phyloP scores from a whole-genome alignment of 2,329 filamentous ascomycete species.

The Penicillium sp. region DNA sequence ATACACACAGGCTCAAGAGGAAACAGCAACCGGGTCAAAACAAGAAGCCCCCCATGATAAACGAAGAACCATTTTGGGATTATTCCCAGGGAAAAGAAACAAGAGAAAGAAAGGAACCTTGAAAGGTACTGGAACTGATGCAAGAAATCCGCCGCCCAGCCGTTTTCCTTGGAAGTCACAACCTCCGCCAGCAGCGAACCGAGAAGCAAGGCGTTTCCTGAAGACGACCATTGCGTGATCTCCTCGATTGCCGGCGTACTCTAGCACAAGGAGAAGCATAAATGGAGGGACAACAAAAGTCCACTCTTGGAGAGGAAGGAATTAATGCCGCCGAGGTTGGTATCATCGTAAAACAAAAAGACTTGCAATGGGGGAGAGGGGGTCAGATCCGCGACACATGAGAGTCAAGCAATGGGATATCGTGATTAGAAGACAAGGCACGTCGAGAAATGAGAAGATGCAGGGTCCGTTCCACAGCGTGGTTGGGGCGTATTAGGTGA shows the following conservation, averaged over 20 bases:
- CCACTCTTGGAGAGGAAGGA: conserved; percentile 27
- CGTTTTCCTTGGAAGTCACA: conserved; percentile 10
- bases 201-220: no score
- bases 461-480: conserved; percentile 18
- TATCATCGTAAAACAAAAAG: conserved; percentile 32
- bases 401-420: conserved; percentile 31
- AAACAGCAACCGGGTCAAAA: conserved; percentile 10
- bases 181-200: conserved; percentile 8
- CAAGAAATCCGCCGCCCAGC: conserved; percentile 13
- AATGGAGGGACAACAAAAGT: conserved; percentile 17
- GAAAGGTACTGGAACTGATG: conserved; percentile 9
- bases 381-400: conserved; percentile 27
- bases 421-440: conserved; percentile 28
- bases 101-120: conserved; percentile 7
- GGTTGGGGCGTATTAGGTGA: conserved; percentile 18
- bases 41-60: conserved; percentile 11
- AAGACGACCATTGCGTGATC: not conserved
- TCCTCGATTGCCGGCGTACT: not conserved
- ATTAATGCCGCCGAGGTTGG: conserved; percentile 30
- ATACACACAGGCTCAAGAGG: conserved; percentile 15
- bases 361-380: conserved; percentile 16
- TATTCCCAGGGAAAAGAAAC: conserved; percentile 9
- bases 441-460: conserved; percentile 19
- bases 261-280: conserved; percentile 9
- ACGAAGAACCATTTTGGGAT: conserved; percentile 17